Evolutionary conservation across 305 asterid species (phyloP), one percentile per base, ranked within the genome.

Genomic region (Fraxinus floribunda): DNA sequence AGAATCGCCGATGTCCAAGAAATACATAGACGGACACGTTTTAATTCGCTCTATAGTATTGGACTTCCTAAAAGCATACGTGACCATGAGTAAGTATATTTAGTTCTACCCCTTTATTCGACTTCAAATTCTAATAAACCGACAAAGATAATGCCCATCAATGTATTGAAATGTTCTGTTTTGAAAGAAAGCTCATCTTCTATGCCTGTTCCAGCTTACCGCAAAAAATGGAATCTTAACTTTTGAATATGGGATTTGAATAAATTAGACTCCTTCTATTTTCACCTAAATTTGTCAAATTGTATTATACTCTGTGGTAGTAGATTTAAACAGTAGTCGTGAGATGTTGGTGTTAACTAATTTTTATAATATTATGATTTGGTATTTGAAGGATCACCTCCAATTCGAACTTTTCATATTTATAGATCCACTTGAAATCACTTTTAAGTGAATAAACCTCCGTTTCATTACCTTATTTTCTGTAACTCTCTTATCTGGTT

Each of bases 1-100:
- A 91, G 99, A 93, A 94, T 90, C 77, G 91, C 95, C 18, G 98
- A 93, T 86, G 98, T 95, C 60, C 90, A 83, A 71, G 99, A 94
- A 79, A 94, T 95, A 80, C 97, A 89, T 82, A 90, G 90, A 68
- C 91, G 99, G 78, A 95, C 97, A 34, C 98, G 86, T 80, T 96
- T 94, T 83, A 90, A 85, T 84, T 84, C 92, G 20, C 83, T 81
- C 83, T 85, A 94, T 62, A 80, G 85, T 30, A 24, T 86, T 32
- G 97, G 95, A 85, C 96, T 93, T 84, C 98, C 96, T 70, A 88
- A 85, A 87, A 88, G 84, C 79, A 93, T 96, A 73, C 83, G 86
- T 84, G 98, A 93, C 84, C 99, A 96, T 71, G 99, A 96, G 99
- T 96, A 84, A 88, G 99, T 77, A 78, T 39, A 55, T 73, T 18